These are phyloP conservation scores for Byssochlamys sp. DNA, from an alignment of 2,329 filamentous ascomycete species.

Conservation along the genomic window DNA sequence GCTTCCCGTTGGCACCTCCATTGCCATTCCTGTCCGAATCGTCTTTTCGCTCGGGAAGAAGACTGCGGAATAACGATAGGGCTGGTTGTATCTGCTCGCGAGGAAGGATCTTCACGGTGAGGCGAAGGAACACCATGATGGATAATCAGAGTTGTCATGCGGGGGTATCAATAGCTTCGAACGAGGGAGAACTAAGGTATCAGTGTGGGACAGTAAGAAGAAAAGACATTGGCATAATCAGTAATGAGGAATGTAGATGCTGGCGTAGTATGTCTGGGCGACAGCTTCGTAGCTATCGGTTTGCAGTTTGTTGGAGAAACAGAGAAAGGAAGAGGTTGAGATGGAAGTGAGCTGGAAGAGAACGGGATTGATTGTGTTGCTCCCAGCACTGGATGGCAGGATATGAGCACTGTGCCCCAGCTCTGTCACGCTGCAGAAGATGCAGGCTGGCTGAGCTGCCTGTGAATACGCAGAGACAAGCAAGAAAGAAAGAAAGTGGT, in stretches of 20 bases:
- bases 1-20: constrained; percentile 7
- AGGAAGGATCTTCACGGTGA: constrained; percentile 26
- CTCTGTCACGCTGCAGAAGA: background rate
- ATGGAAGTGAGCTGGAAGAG: background rate
- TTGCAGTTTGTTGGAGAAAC: background rate
- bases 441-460: background rate
- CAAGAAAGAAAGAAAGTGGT: background rate
- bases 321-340: background rate
- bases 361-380: background rate
- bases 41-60: constrained; percentile 9
- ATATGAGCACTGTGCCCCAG: background rate
- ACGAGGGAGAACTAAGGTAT: background rate
- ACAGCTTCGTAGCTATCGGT: background rate
- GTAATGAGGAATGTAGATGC: background rate
- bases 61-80: constrained; percentile 8
- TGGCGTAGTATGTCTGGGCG: background rate
- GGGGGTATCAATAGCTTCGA: no score
- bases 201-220: background rate
- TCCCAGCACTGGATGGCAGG: background rate
- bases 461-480: background rate
- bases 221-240: background rate
- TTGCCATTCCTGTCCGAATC: constrained; percentile 5
- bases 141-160: background rate
- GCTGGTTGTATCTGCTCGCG: constrained; percentile 13
- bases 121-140: constrained; percentile 28